Percentiles rank a stretch among this genome's conserved stretches.
phyloP scores from a whole-genome alignment of 2,329 filamentous ascomycete genomes.

The Pyrenophora graminea region DNA sequence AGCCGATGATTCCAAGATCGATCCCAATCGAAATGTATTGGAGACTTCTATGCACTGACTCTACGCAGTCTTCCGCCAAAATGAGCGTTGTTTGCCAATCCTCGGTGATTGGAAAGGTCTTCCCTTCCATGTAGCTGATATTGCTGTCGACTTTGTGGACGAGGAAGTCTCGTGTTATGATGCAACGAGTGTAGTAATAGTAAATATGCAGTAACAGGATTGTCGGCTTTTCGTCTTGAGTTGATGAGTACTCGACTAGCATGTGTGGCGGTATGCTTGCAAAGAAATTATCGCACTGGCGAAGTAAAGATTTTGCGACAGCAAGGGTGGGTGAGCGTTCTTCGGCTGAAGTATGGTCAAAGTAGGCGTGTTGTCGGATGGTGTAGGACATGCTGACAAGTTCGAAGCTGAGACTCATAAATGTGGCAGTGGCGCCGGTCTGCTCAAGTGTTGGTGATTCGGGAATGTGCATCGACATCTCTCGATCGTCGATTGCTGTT shows the following conservation, averaged over 20 bases:
- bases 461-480: slow-evolving; percentile 27
- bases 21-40: slow-evolving; percentile 25
- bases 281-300: slow-evolving; percentile 26
- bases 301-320: slow-evolving; percentile 24
- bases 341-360: slow-evolving; percentile 23
- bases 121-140: slow-evolving; percentile 21
- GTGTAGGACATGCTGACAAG: slow-evolving; percentile 25
- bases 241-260: slow-evolving; percentile 14
- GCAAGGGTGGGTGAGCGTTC: slow-evolving; percentile 25
- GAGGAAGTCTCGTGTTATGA: slow-evolving; percentile 30
- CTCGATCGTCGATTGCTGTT: slow-evolving; percentile 31
- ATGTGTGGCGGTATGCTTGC: slow-evolving; percentile 19
- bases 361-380: slow-evolving; percentile 30
- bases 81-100: slow-evolving; percentile 19
- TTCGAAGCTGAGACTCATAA: slow-evolving; percentile 17
- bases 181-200: slow-evolving; percentile 30
- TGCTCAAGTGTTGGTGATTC: slow-evolving; percentile 25
- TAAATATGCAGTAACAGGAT: slow-evolving; percentile 29
- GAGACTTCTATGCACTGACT: slow-evolving; percentile 30
- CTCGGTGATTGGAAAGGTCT: slow-evolving; percentile 8
- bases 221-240: slow-evolving; percentile 17
- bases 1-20: slow-evolving; percentile 23
- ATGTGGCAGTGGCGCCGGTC: slow-evolving; percentile 19
- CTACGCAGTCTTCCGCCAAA: slow-evolving; percentile 34
- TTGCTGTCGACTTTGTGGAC: slow-evolving; percentile 31